Evolutionary conservation across 2,329 filamentous ascomycete genomes (phyloP), one percentile per base, ranked within the genome.

Genomic region (Pleurostoma richardsiae): DNA sequence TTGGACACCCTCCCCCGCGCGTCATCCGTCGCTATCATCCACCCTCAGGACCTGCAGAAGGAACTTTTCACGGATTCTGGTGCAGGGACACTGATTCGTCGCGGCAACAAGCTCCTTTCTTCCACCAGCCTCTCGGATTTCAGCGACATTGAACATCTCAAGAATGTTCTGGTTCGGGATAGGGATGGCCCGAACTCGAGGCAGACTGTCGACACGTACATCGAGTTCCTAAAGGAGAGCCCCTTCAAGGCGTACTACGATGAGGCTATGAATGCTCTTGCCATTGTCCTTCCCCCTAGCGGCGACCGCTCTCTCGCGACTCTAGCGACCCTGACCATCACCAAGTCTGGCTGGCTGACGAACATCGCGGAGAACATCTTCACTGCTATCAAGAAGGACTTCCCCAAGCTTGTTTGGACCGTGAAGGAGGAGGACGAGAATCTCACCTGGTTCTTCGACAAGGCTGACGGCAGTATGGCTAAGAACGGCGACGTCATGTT

Each of bases 331-430:
- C 84, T 97, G 58, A 92, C 87, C 52, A 95, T 96, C 60, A 96
- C 90, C 55, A 96, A 96, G 70, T 81, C 90, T 31, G 92, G 90
- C 44, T 97, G 92, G 91, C 73, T 97, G 50, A 94, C 86, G 49
- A 96, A 96, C 62, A 85, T 96, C 31, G 88, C 91, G 30, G 94
- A 97, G 66, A 96, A 97, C 61, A 88, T 97, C 48, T 96, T 97
- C 66, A 82, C 86, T 53, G 86, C 88, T 52, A 88, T 97, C 65
- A 95, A 92, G 77, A 95, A 95, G 69, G 92, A 96, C 62, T 87
- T 91, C 66, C 84, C 90, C 46, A 90, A 86, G 70, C 77, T 97
- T 54, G 87, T 90, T 53, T 99, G 91, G 92, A 95, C 90, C n/a
- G 92, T 96, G 50, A 92, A 88, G 72, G 86, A 91, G 61, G 87